These are phyloP conservation scores for Evernia prunastri DNA, from an alignment of 495 filamentous ascomycete species.

Conservation along the genomic window DNA sequence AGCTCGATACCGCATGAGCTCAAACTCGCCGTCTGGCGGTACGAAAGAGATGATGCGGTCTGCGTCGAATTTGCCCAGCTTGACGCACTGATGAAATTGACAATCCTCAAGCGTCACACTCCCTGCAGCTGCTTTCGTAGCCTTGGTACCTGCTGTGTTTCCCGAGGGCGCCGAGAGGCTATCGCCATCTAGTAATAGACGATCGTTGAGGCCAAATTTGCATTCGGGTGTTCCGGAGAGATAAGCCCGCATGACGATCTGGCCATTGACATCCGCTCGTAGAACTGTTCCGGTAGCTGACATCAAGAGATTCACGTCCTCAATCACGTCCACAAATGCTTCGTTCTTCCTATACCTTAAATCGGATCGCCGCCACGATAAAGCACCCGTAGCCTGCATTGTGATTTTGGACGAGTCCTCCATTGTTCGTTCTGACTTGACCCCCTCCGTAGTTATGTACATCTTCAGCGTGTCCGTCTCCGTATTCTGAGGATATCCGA, in stretches of 20 bases:
- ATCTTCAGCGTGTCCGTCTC: conserved; percentile 99
- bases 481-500: conserved; percentile 98
- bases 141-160: conserved; percentile 67
- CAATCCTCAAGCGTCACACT: conserved; percentile 97
- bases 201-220: conserved; percentile 98
- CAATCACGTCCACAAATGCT: conserved; percentile 98
- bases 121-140: conserved; percentile 89
- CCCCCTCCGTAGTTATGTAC: conserved; percentile 99
- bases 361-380: conserved; percentile 94
- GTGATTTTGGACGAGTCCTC: conserved; percentile 95
- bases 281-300: conserved; percentile 91
- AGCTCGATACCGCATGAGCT: conserved; percentile 98
- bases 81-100: conserved; percentile 99
- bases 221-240: conserved; percentile 95
- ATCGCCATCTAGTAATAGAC: conserved; percentile 80
- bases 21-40: conserved; percentile 96
- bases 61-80: conserved; percentile 92
- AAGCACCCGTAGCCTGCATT: conserved; percentile 95
- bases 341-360: conserved; percentile 99
- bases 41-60: conserved; percentile 98
- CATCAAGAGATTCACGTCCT: conserved; percentile 98
- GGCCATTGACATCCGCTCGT: conserved; percentile 92
- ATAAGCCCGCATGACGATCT: conserved; percentile 98
- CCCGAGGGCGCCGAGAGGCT: conserved; percentile 58
- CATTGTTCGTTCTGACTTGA: conserved; percentile 88